Evolutionary conservation across 345 rosid genomes (phyloP), one percentile per base, ranked within the genome.

Genomic region (thale cress (Arabidopsis thaliana)): DNA sequence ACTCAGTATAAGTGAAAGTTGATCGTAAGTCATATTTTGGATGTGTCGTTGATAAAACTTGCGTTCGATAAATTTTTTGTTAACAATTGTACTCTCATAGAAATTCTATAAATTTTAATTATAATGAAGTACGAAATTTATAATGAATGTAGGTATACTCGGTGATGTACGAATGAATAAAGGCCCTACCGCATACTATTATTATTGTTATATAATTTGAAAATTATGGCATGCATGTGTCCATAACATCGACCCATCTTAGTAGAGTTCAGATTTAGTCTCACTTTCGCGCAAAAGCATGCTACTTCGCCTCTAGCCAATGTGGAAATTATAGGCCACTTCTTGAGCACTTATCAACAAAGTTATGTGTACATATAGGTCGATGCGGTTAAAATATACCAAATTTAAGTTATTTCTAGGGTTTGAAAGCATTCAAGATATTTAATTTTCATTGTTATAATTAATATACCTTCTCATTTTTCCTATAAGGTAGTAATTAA

Each of bases 241-340:
- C 66, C 76, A 71, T 65, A 65, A 71, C 67, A 65, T 77, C 68
- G 72, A 71, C 68, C 77, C 76, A 69, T 77, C 76, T 77, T 59
- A 57, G 69, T 78, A 78, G 81, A 71, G 63, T 65, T 65, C 32
- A 65, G 67, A 56, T 64, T 55, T 49, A 58, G 80, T 65, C 66
- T 72, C 68, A 65, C 73, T 78, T 78, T 78, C 68, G 62, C 81
- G 73, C 69, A 78, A 72, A 78, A 77, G 72, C 80, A 77, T 65
- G 80, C 76, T 77, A 71, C 72, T 57, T 65, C 38, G 24, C 30
- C 66, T 70, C 66, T 76, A 60, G 63, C 38, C 48, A 14, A 75
- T 67, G 78, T 57, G 28, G 53, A 74, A 67, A 23, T 25, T 59
- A 44, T 68, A 67, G 76, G 49, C 36, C 66, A 68, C 53, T 23